phyloP scores from a whole-genome alignment of 495 filamentous ascomycete species.

The Penicillium paradoxum region DNA sequence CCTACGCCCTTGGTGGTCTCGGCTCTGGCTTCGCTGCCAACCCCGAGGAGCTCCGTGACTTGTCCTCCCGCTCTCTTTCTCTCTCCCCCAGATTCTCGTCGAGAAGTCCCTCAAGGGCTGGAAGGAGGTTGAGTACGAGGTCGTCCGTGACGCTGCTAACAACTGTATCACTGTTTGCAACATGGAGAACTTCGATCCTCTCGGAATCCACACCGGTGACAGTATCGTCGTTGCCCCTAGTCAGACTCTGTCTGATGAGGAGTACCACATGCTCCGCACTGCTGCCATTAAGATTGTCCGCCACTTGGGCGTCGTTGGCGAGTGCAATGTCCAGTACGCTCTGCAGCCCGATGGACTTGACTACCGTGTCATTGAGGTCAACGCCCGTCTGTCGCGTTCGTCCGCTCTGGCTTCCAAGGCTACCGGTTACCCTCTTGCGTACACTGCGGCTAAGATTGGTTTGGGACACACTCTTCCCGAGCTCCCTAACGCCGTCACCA shows the following conservation, averaged over 20 bases:
- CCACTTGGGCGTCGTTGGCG: slow-evolving; percentile 91
- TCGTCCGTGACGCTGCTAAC: slow-evolving; percentile 87
- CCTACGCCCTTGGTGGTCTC: slow-evolving; percentile 91
- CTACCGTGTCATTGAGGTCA: slow-evolving; percentile 98
- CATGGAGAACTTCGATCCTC: slow-evolving; percentile 98
- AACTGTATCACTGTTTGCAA: slow-evolving; percentile 99
- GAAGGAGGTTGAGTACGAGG: slow-evolving; percentile 99
- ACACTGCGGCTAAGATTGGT: slow-evolving; percentile 95
- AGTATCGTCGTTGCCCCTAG: slow-evolving; percentile 95
- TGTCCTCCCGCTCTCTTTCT: slow-evolving; percentile 87
- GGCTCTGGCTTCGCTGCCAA: slow-evolving; percentile 97
- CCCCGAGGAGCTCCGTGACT: slow-evolving; percentile 83
- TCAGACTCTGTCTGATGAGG: slow-evolving; percentile 93
- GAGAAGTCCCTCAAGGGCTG: slow-evolving; percentile 99
- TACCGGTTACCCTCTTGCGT: slow-evolving; percentile 92
- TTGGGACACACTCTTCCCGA: slow-evolving; percentile 92
- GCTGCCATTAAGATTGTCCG: slow-evolving; percentile 95
- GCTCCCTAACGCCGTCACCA: slow-evolving; percentile 94
- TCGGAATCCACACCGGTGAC: slow-evolving; percentile 95
- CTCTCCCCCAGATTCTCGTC: slow-evolving; percentile 96
- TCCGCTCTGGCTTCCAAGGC: slow-evolving; percentile 95
- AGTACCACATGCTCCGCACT: slow-evolving; percentile 97
- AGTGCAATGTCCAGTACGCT: slow-evolving; percentile 98
- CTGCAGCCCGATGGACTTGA: slow-evolving; percentile 91
- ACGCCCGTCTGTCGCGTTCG: slow-evolving; percentile 90